Evolutionary conservation across 768 basidiomycete species (phyloP).

Genomic region (Lentinula sp.): DNA sequence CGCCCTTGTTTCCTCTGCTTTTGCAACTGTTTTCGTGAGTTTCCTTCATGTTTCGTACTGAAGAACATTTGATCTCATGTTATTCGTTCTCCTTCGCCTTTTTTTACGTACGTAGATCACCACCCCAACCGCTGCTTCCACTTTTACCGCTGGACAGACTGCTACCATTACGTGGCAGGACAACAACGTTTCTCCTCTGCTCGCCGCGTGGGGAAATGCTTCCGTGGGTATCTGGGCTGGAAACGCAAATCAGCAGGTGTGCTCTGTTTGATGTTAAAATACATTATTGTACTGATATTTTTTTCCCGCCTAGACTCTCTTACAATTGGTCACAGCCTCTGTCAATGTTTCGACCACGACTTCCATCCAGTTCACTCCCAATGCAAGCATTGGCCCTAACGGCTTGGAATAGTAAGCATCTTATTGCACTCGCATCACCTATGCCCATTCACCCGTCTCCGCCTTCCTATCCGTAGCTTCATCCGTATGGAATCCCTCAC

Average conservation of each 20-base stretch:
- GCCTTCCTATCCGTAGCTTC: constrained; percentile 42
- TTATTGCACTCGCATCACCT: background rate
- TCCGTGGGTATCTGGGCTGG: constrained; percentile 59
- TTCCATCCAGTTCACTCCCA: constrained; percentile 45
- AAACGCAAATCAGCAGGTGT: constrained; percentile 55
- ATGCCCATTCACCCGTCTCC: background rate
- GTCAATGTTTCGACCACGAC: constrained; percentile 46
- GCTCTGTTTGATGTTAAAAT: constrained; percentile 2
- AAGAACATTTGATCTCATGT: background rate
- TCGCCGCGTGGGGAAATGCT: constrained; percentile 44
- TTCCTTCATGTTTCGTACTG: background rate
- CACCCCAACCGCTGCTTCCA: constrained; percentile 38
- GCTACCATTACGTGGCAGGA: constrained; percentile 58
- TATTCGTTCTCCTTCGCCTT: background rate
- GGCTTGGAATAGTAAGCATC: constrained; percentile 46
- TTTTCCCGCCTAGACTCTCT: constrained; percentile 35
- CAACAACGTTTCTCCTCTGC: constrained; percentile 35
- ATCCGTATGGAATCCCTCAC: constrained; percentile 63
- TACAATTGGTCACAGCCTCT: constrained; percentile 44
- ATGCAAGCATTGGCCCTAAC: constrained; percentile 49
- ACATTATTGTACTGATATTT: background rate
- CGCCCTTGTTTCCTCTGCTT: constrained; percentile 43
- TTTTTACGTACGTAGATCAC: constrained; percentile 41
- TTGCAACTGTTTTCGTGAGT: constrained; percentile 55
- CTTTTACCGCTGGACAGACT: constrained; percentile 42